A percentile compares a stretch with the other conserved stretches of the same genome.
phyloP scores from a whole-genome alignment of 2,329 filamentous ascomycete genomes.

The Ophiosphaerella korrae region DNA sequence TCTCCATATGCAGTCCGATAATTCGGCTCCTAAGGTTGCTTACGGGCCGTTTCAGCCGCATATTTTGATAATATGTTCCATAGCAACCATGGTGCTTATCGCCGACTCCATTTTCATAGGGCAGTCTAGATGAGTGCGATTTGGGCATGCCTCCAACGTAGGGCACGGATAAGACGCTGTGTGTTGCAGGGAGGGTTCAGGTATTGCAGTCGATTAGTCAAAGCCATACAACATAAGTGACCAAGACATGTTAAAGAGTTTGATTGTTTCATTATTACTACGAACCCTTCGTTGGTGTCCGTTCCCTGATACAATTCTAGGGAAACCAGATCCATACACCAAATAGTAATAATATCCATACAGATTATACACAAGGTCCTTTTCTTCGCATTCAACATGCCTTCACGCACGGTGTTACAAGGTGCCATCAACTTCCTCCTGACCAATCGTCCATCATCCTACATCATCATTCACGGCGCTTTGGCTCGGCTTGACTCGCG shows the following conservation, averaged over 20 bases:
- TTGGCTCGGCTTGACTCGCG: background rate
- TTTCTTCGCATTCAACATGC: background rate
- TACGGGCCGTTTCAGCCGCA: no score
- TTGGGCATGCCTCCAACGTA: no score
- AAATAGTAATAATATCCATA: conserved; percentile 27
- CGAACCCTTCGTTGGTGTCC: conserved; percentile 33
- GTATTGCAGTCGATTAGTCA: no score
- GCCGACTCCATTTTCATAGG: no score
- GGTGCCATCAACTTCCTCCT: conserved; percentile 2
- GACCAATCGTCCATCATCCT: conserved; percentile 3
- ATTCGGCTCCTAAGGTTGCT: no score
- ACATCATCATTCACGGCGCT: background rate
- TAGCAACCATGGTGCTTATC: no score
- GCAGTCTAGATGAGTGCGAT: no score
- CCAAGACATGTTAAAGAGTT: conserved; percentile 26
- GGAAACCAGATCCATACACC: conserved; percentile 11
- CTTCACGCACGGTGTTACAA: background rate
- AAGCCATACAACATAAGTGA: background rate
- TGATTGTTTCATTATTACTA: conserved; percentile 39
- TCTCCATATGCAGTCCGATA: no score
- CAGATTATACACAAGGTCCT: conserved; percentile 33
- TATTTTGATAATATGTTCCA: no score
- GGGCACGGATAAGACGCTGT: no score
- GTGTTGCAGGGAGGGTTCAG: no score
- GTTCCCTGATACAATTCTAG: conserved; percentile 30